phyloP scores from a whole-genome alignment of 495 filamentous ascomycete species.

The Penicillium alfredii region DNA sequence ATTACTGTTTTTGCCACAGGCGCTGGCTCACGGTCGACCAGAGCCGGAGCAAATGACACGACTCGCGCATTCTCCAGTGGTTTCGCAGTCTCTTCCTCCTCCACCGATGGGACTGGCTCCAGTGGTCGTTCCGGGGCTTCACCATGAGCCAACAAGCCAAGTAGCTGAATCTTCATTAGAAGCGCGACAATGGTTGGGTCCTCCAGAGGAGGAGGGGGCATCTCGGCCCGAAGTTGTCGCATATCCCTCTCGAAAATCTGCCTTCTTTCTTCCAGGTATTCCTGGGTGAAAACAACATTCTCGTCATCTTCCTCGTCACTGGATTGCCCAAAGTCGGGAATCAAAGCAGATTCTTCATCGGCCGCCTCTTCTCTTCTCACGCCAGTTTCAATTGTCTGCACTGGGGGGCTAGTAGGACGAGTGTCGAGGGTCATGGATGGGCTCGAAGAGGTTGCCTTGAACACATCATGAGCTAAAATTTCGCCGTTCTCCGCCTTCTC shows the following conservation, averaged over 20 bases:
- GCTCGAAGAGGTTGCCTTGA: conserved; percentile 4
- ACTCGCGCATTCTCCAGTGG: conserved; percentile 5
- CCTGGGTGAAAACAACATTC: conserved; percentile 41
- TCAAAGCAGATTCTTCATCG: conserved; percentile 8
- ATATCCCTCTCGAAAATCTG: conserved; percentile 44
- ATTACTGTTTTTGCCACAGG: conserved; percentile 8
- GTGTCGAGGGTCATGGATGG: conserved; percentile 15
- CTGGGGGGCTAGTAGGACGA: too few species aligned
- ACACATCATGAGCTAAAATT: neutral
- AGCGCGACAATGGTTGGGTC: conserved; percentile 41
- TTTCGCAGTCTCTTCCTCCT: conserved; percentile 5
- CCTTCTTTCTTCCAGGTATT: conserved; percentile 46
- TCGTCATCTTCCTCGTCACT: conserved; percentile 46
- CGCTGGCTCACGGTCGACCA: conserved; percentile 4
- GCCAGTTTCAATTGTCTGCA: conserved; percentile 1
- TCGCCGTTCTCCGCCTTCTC: conserved; percentile 4
- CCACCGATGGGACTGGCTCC: conserved; percentile 10
- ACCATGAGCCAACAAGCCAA: conserved; percentile 36
- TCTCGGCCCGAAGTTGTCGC: conserved; percentile 36
- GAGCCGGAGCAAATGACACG: conserved; percentile 10
- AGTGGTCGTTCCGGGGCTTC: neutral
- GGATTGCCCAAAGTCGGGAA: conserved; percentile 30
- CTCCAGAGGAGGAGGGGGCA: conserved; percentile 40
- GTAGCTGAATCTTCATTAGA: conserved; percentile 41
- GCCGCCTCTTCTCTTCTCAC: conserved; percentile 8